Conservation (phyloP, 345 rosid genomes). For the Melaleuca alternifolia region DNA sequence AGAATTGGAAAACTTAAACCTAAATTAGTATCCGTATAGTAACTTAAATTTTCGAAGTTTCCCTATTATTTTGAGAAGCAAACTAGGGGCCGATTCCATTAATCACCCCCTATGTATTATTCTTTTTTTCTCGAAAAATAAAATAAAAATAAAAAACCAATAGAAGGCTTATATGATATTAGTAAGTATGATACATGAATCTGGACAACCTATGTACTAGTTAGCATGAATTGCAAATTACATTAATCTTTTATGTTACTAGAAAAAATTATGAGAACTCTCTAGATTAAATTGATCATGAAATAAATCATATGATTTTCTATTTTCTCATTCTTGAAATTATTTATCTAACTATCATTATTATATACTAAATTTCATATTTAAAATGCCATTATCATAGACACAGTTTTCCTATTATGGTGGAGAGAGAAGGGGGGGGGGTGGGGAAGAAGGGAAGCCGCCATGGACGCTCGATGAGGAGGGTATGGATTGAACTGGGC, state of each 20-base stretch:
- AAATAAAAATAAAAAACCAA: neutral
- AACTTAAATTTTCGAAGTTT: too few relatives aligned
- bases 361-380: neutral
- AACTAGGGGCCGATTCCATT: too few relatives aligned
- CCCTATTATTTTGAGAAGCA: too few relatives aligned
- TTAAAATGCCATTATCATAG: neutral
- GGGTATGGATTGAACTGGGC: too few relatives aligned
- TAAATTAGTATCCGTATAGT: too few relatives aligned
- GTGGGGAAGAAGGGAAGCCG: too few relatives aligned
- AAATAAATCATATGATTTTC: neutral
- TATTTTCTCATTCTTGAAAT: neutral
- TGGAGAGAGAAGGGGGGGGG: too few relatives aligned
- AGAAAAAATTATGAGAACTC: neutral
- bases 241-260: neutral
- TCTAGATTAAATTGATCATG: neutral
- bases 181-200: neutral
- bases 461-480: too few relatives aligned
- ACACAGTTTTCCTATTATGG: neutral
- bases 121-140: too few relatives aligned
- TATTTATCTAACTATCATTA: neutral
- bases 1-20: too few relatives aligned
- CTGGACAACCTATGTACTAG: neutral
- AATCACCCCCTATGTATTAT: too few relatives aligned
- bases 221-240: neutral
- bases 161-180: accelerated